Evolutionary conservation across 2,329 filamentous ascomycete genomes (phyloP).

Genomic region (Sclerotinia spermophila): DNA sequence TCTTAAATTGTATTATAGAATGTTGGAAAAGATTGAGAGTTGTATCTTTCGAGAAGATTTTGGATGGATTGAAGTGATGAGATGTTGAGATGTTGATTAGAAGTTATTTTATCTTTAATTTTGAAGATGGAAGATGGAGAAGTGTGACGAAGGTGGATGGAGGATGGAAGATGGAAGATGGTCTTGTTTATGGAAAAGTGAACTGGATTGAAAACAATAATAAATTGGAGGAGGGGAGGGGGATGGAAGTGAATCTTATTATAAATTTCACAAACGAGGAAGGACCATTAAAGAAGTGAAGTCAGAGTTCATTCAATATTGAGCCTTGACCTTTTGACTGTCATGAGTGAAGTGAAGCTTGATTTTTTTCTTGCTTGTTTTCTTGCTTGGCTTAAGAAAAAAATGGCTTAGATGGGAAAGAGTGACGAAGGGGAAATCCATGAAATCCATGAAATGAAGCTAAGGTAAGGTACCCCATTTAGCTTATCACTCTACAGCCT

Average conservation of each 20-base stretch:
- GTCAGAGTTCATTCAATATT: not conserved
- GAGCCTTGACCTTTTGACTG: not conserved
- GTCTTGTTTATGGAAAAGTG: not conserved
- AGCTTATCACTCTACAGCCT: not conserved
- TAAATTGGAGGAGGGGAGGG: no score
- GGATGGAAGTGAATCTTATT: not conserved
- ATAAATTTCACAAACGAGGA: not conserved
- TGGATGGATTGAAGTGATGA: not conserved
- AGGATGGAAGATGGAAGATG: not conserved
- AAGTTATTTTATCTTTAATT: not conserved
- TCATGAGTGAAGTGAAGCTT: not conserved
- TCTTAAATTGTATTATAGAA: not conserved
- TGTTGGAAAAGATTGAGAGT: not conserved
- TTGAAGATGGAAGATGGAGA: not conserved
- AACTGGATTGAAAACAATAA: not conserved
- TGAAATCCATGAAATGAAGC: conserved; percentile 4
- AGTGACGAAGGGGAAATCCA: not conserved
- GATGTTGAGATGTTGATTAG: not conserved
- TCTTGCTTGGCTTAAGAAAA: not conserved
- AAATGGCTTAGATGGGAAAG: not conserved
- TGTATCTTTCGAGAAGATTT: not conserved
- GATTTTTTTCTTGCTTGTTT: not conserved
- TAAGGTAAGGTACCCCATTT: conserved; percentile 10
- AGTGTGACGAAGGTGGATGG: not conserved
- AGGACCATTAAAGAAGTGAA: conserved; percentile 2